Base-by-base conservation (phyloP, 345 rosid species). In the Pugionium cornutum region DNA sequence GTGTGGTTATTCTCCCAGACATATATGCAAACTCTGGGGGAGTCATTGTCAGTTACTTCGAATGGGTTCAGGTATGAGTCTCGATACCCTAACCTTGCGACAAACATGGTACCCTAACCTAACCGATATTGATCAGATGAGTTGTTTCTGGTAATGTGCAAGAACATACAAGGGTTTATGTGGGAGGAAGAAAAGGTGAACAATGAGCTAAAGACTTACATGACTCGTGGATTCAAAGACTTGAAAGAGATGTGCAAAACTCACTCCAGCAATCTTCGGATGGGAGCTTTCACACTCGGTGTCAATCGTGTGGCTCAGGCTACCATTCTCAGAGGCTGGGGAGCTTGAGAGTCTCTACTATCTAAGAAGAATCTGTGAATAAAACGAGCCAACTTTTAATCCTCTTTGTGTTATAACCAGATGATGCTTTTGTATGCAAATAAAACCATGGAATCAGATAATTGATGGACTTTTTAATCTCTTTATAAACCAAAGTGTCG, bases 121-220 rank as follows among this genome's bases (percentile, higher is more conserved):
- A 58, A 36, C 36, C 1, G 40, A 32, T 70, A 31, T 10, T 58
- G 70, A 64, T 49, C 44, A 62, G 36, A 10, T 53, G 0, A 45
- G 67, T 43, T 31, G 30, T 8, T 62, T 55, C 31, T 42, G 36
- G 51, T 31, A 11, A 31, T 52, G 10, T 66, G 80, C 90, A 18
- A 92, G 97, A 94, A 94, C 82, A 90, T 94, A 39, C 99, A 94
- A 82, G 97, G 96, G 8, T 94, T 94, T 81, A 82, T 87, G 98
- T 92, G 98, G 98, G 95, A 89, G 11, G 98, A 89, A 66, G 92
- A 83, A 80, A 89, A 92, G 75, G 99, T 92, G 77, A 90, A 90
- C 78, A 53, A 55, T 4, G 99, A 85, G 76, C 82, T 94, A 0
- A 75, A 62, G 80, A 90, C 85, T 36, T 94, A 90, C 77, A 94